Conservation (phyloP, 495 filamentous ascomycete species). For the Penicillium chermesinum region DNA sequence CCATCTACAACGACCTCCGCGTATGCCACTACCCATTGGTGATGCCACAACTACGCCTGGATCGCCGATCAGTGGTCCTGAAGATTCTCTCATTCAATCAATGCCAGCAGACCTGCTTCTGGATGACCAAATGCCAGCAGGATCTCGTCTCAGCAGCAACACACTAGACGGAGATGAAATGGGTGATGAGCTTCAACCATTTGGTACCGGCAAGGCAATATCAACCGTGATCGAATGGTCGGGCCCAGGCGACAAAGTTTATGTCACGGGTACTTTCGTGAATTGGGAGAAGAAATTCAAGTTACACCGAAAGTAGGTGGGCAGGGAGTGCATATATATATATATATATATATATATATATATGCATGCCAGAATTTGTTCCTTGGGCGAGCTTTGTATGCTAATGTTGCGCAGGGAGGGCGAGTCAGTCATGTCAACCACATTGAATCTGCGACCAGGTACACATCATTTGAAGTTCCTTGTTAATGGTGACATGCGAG, state of each 20-base stretch:
- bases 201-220: slow-evolving; percentile 48
- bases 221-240: slow-evolving; percentile 82
- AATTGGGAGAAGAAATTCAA: slow-evolving; percentile 91
- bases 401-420: slow-evolving; percentile 29
- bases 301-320: slow-evolving; percentile 68
- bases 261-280: slow-evolving; percentile 94
- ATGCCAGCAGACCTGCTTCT: slow-evolving; percentile 47
- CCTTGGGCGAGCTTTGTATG: background rate
- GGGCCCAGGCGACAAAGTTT: slow-evolving; percentile 75
- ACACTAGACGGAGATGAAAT: slow-evolving; percentile 76
- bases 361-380: background rate
- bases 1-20: slow-evolving; percentile 69
- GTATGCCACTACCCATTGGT: slow-evolving; percentile 85
- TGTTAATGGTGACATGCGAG: slow-evolving; percentile 87
- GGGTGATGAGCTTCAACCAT: slow-evolving; percentile 61
- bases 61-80: slow-evolving; percentile 70
- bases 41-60: slow-evolving; percentile 81
- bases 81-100: slow-evolving; percentile 46
- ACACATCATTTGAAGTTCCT: slow-evolving; percentile 97
- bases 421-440: slow-evolving; percentile 58
- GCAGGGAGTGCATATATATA: background rate
- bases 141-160: slow-evolving; percentile 61
- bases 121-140: slow-evolving; percentile 38
- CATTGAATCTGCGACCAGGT: slow-evolving; percentile 77
- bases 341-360: no score